Conservation (phyloP, 441 rosid genomes). For the Metrosideros polymorpha region DNA sequence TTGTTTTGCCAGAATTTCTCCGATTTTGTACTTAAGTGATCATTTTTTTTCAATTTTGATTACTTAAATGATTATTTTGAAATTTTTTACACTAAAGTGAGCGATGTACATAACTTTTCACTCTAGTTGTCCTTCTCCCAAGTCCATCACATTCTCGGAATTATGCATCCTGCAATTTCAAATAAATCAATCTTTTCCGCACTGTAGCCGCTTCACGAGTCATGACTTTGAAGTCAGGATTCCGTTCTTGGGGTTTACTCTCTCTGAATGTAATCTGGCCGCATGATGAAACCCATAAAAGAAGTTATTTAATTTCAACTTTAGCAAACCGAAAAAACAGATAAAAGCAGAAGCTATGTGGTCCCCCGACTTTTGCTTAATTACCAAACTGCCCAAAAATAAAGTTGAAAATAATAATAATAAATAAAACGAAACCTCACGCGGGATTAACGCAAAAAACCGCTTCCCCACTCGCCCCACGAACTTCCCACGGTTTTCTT, state of each 20-base stretch:
- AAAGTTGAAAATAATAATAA: neutral
- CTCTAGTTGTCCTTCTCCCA: no score
- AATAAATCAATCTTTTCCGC: neutral
- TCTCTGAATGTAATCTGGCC: neutral
- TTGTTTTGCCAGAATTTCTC: no score
- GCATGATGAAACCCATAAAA: neutral
- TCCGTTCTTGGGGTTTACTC: neutral
- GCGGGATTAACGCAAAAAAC: neutral
- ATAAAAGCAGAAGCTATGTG: neutral
- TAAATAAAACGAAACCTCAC: neutral
- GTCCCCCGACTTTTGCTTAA: neutral
- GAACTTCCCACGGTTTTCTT: neutral
- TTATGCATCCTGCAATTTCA: neutral
- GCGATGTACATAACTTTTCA: no score
- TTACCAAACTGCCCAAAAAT: neutral
- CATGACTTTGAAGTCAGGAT: neutral
- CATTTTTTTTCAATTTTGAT: no score
- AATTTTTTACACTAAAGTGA: no score
- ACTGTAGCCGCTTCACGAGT: fast-evolving
- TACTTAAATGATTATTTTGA: no score
- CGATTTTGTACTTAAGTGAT: no score
- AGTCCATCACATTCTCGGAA: neutral
- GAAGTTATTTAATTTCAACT: neutral
- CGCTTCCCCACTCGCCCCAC: neutral
- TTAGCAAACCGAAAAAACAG: neutral